Evolutionary conservation across 192 early-diverging fungal species (phyloP).

Genomic region (Jimgerdemannia flammicorona): DNA sequence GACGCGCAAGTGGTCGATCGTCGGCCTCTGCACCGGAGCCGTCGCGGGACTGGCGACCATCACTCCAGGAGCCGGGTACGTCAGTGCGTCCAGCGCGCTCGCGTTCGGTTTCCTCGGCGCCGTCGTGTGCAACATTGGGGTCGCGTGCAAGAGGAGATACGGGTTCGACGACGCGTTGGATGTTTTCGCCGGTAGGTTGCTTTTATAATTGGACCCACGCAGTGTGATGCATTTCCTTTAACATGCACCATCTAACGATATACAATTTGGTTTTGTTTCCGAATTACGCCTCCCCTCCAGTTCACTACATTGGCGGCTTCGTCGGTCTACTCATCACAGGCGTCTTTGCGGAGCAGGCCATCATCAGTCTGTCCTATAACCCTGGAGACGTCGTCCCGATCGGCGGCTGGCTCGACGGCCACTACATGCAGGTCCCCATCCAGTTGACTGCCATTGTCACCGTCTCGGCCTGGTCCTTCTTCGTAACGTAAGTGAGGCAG

Average conservation of each 20-base stretch:
- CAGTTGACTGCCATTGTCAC: slow-evolving; percentile 73
- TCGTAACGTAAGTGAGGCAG: slow-evolving; percentile 40
- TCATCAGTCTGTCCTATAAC: slow-evolving; percentile 57
- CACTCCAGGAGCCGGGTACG: slow-evolving; percentile 81
- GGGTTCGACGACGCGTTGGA: slow-evolving; percentile 81
- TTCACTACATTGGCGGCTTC: too few relatives aligned
- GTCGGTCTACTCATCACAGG: slow-evolving; percentile 66
- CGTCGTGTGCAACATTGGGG: too few relatives aligned
- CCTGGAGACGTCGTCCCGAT: slow-evolving; percentile 40
- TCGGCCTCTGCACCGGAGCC: slow-evolving; percentile 87
- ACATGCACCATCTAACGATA: too few relatives aligned
- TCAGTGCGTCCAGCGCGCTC: slow-evolving; percentile 66
- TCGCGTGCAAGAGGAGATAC: slow-evolving; percentile 28
- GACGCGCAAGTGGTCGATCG: slow-evolving; percentile 38
- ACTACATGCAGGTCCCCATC: slow-evolving; percentile 78
- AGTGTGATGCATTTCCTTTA: too few relatives aligned
- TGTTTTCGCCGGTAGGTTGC: slow-evolving; percentile 50
- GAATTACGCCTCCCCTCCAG: too few relatives aligned
- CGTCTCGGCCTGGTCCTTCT: slow-evolving; percentile 75
- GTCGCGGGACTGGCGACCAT: slow-evolving; percentile 87
- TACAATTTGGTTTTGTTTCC: too few relatives aligned
- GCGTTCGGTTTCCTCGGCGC: slow-evolving; percentile 70
- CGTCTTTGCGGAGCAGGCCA: slow-evolving; percentile 72
- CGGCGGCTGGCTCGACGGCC: slow-evolving; percentile 79
- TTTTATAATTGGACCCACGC: too few relatives aligned